These are phyloP conservation scores for Mycena polygramma DNA, from an alignment of 768 basidiomycete genomes.

Conservation along the genomic window DNA sequence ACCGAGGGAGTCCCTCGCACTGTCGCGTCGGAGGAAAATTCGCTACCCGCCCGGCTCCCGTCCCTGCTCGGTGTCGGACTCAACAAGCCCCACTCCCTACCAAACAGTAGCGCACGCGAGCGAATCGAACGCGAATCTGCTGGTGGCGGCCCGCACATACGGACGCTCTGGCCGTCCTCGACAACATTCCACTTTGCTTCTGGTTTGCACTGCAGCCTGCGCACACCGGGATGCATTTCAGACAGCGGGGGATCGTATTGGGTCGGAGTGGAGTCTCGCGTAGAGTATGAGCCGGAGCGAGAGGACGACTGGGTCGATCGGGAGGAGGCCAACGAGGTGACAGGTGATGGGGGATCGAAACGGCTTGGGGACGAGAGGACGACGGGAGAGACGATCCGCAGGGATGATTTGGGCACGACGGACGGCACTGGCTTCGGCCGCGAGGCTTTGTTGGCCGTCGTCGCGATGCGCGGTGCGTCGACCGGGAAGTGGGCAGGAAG, in stretches of 20 bases:
- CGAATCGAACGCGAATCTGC: neutral
- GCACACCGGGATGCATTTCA: slow-evolving; percentile 21
- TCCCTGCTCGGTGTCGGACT: neutral
- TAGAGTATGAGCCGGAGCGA: neutral
- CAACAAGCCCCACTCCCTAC: slow-evolving; percentile 10
- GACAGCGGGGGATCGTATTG: neutral
- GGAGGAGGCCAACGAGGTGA: slow-evolving; percentile 13
- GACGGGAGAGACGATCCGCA: neutral
- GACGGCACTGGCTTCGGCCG: neutral
- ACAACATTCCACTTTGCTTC: slow-evolving; percentile 13
- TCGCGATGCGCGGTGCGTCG: slow-evolving; percentile 12
- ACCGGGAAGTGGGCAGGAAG: slow-evolving; percentile 20
- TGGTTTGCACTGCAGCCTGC: slow-evolving; percentile 10
- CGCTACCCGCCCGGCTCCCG: neutral
- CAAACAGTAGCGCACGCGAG: neutral
- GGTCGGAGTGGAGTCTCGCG: neutral
- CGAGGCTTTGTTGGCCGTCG: neutral
- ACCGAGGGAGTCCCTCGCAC: neutral
- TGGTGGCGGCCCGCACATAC: slow-evolving; percentile 8
- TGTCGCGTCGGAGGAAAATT: slow-evolving; percentile 4
- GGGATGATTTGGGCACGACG: neutral
- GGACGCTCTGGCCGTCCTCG: slow-evolving; percentile 6
- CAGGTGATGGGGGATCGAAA: slow-evolving; percentile 11
- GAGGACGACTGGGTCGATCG: neutral
- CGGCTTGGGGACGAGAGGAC: slow-evolving; percentile 19